A percentile compares a stretch with the other conserved stretches of the same genome.
phyloP scores from a whole-genome alignment of 2,329 filamentous ascomycete species.

The Alternaria consortialis region DNA sequence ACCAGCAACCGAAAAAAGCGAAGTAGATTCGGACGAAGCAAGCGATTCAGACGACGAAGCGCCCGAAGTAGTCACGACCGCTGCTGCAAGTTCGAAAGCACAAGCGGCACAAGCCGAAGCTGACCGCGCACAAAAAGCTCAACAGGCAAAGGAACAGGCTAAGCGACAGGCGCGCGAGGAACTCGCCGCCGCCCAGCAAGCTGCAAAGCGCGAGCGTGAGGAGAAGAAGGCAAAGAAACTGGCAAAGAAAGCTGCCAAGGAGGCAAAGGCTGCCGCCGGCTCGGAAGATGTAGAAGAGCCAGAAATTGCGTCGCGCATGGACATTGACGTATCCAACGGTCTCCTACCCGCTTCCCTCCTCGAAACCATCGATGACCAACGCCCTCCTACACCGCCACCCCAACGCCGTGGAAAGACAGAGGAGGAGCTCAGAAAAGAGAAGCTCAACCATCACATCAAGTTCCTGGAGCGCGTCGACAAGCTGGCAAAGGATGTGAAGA shows the following conservation, averaged over 20 bases:
- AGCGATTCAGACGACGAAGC: constrained; percentile 51
- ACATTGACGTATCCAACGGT: constrained; percentile 54
- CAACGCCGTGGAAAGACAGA: constrained; percentile 27
- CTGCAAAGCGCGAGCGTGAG: constrained; percentile 42
- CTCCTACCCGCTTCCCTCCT: constrained; percentile 63
- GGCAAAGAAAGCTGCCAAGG: constrained; percentile 27
- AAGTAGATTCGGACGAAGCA: constrained; percentile 35
- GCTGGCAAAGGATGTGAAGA: constrained; percentile 60
- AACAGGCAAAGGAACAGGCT: constrained; percentile 37
- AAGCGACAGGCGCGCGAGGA: constrained; percentile 44
- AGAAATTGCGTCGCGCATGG: constrained; percentile 5
- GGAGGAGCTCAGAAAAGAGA: constrained; percentile 53
- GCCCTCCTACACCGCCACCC: constrained; percentile 57
- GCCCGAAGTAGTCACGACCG: constrained; percentile 49
- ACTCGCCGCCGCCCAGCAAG: constrained; percentile 45
- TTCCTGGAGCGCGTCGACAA: constrained; percentile 60
- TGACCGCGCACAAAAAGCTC: constrained; percentile 38
- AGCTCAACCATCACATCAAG: constrained; percentile 57
- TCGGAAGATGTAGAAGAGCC: constrained; percentile 18
- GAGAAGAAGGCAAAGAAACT: constrained; percentile 43
- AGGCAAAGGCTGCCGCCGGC: constrained; percentile 18
- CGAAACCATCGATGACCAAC: constrained; percentile 55
- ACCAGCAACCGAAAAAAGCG: constrained; percentile 2
- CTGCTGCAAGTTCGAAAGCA: constrained; percentile 40
- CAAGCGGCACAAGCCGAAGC: constrained; percentile 42